phyloP scores from a whole-genome alignment of 805 yeast species.

The Cephaloascus albidus region DNA sequence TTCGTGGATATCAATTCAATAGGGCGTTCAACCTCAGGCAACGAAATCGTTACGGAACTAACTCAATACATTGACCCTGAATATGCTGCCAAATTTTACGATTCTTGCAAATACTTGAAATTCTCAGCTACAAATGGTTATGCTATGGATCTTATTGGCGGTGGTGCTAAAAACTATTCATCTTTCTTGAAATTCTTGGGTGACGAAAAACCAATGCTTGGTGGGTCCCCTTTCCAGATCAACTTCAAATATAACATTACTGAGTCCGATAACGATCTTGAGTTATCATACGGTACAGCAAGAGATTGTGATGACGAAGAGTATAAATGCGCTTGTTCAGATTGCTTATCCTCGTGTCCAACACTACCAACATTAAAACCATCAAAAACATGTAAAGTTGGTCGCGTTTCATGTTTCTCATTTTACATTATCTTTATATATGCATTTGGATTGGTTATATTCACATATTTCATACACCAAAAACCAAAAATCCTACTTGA shows the following conservation, averaged over 20 bases:
- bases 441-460: slow-evolving; percentile 12
- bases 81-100: slow-evolving; percentile 59
- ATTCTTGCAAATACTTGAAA: slow-evolving; percentile 83
- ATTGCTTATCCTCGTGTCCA: slow-evolving; percentile 81
- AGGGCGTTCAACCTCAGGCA: slow-evolving; percentile 33
- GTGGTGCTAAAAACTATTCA: slow-evolving; percentile 76
- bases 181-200: slow-evolving; percentile 84
- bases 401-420: slow-evolving; percentile 65
- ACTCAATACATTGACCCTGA: slow-evolving; percentile 48
- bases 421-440: slow-evolving; percentile 50
- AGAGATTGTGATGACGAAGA: slow-evolving; percentile 41
- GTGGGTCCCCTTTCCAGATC: slow-evolving; percentile 95
- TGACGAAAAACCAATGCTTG: slow-evolving; percentile 86
- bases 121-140: slow-evolving; percentile 92
- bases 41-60: slow-evolving; percentile 61
- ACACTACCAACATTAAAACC: slow-evolving; percentile 36
- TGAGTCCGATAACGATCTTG: slow-evolving; percentile 4
- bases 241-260: slow-evolving; percentile 46
- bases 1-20: slow-evolving; percentile 62
- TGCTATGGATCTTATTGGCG: slow-evolving; percentile 96
- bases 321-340: slow-evolving; percentile 84
- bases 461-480: slow-evolving; percentile 8
- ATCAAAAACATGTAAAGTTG: slow-evolving; percentile 41
- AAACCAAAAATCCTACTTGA: slow-evolving; percentile 29
- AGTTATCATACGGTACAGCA: slow-evolving; percentile 10